A percentile compares a stretch with the other conserved stretches of the same genome.
Evolutionary conservation across 192 early-diverging fungal species (phyloP).

Genomic region (Coemansia pectinata): DNA sequence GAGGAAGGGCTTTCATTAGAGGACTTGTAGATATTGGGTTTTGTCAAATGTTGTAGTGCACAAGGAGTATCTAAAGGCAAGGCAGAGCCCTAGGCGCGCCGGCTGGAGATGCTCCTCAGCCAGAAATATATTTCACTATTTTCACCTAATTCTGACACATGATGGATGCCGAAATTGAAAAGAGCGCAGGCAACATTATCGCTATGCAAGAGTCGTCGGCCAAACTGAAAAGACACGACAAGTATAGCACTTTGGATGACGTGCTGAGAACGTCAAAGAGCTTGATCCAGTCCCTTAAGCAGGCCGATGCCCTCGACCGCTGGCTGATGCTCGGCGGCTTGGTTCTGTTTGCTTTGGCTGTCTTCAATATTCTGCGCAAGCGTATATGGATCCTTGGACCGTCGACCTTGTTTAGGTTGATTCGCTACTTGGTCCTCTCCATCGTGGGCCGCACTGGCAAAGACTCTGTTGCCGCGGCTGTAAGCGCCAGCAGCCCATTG

Average conservation of each 20-base stretch:
- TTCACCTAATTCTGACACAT: not conserved
- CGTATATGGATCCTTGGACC: constrained; percentile 54
- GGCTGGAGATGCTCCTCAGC: too few species aligned
- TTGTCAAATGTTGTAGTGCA: too few species aligned
- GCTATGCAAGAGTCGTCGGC: constrained; percentile 45
- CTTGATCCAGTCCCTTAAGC: constrained; percentile 39
- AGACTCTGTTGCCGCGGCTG: not conserved
- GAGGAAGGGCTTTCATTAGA: too few species aligned
- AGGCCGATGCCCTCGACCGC: constrained; percentile 44
- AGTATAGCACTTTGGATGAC: constrained; percentile 40
- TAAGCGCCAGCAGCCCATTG: not conserved
- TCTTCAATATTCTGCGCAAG: constrained; percentile 50
- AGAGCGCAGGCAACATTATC: constrained; percentile 42
- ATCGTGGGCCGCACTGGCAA: not conserved
- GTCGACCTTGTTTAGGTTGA: constrained; percentile 17
- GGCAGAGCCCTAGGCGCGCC: too few species aligned
- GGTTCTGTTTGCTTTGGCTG: constrained; percentile 38
- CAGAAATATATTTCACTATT: too few species aligned
- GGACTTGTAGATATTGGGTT: too few species aligned
- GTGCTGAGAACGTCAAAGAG: constrained; percentile 36
- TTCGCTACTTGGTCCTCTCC: constrained; percentile 26
- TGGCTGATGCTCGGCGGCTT: constrained; percentile 51
- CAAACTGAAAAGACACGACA: constrained; percentile 15
- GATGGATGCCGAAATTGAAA: constrained; percentile 55
- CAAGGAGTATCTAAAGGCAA: too few species aligned